A percentile compares a stretch with the other conserved stretches of the same genome.
Conservation (phyloP, 2,329 filamentous ascomycete species). For the Torrubiella hemipterigena region DNA sequence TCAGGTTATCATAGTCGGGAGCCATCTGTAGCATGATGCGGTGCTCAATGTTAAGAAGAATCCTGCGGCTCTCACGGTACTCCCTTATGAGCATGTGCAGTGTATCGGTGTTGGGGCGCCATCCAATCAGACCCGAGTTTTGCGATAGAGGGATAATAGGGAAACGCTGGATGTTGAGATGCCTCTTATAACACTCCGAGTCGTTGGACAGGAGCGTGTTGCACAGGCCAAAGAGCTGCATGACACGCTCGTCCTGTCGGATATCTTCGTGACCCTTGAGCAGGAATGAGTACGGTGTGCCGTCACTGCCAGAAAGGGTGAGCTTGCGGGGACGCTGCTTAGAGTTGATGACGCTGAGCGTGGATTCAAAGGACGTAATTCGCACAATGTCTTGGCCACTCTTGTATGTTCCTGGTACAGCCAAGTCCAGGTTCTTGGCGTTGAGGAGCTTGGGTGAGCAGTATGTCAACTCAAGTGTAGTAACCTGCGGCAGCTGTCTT, state of each 20-base stretch:
- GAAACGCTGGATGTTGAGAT: conserved; percentile 92
- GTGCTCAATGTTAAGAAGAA: conserved; percentile 97
- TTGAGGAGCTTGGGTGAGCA: conserved; percentile 88
- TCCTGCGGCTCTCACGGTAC: conserved; percentile 94
- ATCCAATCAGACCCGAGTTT: conserved; percentile 87
- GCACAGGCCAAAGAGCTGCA: conserved; percentile 96
- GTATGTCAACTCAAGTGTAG: conserved; percentile 86
- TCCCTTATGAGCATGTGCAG: conserved; percentile 93
- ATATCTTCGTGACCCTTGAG: conserved; percentile 99
- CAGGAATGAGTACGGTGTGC: conserved; percentile 73
- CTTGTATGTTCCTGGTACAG: conserved; percentile 89
- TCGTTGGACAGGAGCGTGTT: conserved; percentile 93
- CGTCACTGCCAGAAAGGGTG: conserved; percentile 79
- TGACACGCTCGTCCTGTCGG: conserved; percentile 95
- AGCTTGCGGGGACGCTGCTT: conserved; percentile 93
- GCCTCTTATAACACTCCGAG: conserved; percentile 91
- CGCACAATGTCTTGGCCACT: conserved; percentile 67
- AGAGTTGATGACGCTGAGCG: conserved; percentile 85
- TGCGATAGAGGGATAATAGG: conserved; percentile 95
- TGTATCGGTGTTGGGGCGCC: conserved; percentile 96
- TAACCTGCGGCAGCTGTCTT: conserved; percentile 84
- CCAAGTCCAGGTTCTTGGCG: conserved; percentile 76
- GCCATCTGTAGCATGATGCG: conserved; percentile 99
- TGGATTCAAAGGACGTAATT: conserved; percentile 82
- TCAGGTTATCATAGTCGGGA: conserved; percentile 95